Percentiles rank a stretch among this genome's conserved stretches.
These are phyloP conservation scores for Penicillium freii DNA, from an alignment of 2,329 filamentous ascomycete genomes.

Conservation along the genomic window DNA sequence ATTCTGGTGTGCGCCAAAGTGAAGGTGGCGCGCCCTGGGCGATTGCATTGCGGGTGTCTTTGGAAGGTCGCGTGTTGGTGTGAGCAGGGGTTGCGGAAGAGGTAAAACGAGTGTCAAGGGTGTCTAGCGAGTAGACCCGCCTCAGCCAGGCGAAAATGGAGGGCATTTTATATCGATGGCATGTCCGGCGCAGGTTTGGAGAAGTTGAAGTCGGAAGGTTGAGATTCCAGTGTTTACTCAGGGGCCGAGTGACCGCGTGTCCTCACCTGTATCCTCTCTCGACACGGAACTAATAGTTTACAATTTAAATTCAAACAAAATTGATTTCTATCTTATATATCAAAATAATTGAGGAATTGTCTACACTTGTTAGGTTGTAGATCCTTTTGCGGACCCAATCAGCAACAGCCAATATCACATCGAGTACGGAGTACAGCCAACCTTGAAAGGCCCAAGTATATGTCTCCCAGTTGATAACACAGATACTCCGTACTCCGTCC, in stretches of 20 bases:
- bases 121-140: conserved; percentile 63
- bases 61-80: conserved; percentile 49
- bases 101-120: conserved; percentile 70
- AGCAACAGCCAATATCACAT: conserved; percentile 9
- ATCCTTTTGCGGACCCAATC: conserved; percentile 6
- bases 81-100: conserved; percentile 68
- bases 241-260: conserved; percentile 9
- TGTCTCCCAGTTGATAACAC: background rate
- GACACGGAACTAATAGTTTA: background rate
- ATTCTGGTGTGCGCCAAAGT: conserved; percentile 85
- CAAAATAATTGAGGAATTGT: background rate
- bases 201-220: conserved; percentile 11
- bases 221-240: conserved; percentile 22
- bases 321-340: background rate
- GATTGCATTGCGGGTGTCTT: conserved; percentile 40
- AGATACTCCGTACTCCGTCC: background rate
- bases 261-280: background rate
- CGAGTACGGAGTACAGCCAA: background rate
- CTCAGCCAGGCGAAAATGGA: conserved; percentile 48
- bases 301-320: background rate
- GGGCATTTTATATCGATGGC: conserved; percentile 43
- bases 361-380: background rate
- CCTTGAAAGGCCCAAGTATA: background rate
- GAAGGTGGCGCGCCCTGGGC: conserved; percentile 57
- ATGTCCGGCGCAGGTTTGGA: conserved; percentile 24